Percentiles rank a stretch among this genome's conserved stretches.
Conservation (phyloP, 78 protist species). For the Blattamonas nauphoetae region DNA sequence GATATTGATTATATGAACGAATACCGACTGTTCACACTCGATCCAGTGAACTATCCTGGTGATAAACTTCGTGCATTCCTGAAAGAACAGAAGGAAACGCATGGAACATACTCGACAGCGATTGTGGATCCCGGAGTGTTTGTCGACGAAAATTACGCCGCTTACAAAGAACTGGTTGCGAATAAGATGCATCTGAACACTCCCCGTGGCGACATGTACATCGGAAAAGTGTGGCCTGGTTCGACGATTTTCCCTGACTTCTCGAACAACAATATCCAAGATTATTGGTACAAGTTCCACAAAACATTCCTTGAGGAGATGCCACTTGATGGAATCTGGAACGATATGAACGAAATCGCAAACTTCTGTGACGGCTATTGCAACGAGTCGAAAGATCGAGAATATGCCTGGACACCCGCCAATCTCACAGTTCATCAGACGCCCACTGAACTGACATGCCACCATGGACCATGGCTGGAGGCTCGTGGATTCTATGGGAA, state of each 20-base stretch:
- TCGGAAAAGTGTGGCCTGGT: neutral
- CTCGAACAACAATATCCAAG: neutral
- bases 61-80: neutral
- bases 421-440: neutral
- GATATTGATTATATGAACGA: conserved; percentile 14
- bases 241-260: conserved; percentile 13
- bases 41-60: neutral
- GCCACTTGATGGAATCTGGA: neutral
- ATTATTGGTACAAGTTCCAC: neutral
- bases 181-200: neutral
- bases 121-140: conserved; percentile 9
- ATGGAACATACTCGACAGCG: neutral
- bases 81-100: neutral
- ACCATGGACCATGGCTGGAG: neutral
- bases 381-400: neutral
- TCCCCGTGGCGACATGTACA: neutral
- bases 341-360: conserved; percentile 7
- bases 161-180: neutral
- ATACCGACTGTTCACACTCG: neutral
- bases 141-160: neutral
- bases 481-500: neutral
- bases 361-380: neutral
- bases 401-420: neutral
- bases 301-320: neutral
- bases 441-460: neutral